Evolutionary conservation across 176 grass and related monocot genomes (phyloP), one percentile per base, ranked within the genome.

Genomic region (Bolboschoenus planiculmis): DNA sequence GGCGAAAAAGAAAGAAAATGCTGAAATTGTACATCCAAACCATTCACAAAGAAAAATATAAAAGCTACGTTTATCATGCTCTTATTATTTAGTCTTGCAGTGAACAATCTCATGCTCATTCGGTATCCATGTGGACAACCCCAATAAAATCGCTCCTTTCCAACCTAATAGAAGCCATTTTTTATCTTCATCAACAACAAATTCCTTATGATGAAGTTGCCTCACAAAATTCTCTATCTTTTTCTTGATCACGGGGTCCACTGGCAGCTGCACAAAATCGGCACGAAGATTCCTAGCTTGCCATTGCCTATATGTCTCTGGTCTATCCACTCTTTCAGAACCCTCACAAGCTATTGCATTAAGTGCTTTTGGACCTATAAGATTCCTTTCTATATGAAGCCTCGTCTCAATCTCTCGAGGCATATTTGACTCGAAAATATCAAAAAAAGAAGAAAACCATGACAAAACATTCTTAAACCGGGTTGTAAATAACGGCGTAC

Each of bases 311-410:
- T 88, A 93, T 24, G 55, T 90, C 83, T 88, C 91, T 26, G 88
- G 75, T 46, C 80, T 81, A 51, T 85, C 87, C n/a, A 61, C 71
- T 84, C 91, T 88, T 47, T 93, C 88, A 14, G 80, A 71, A 68
- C 80, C 88, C 60, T 93, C 91, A 31, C 83, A 90, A 9, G 88
- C 91, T 62, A 92, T 48, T 24, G 72, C 86, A 60, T 92, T 90
- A 40, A 90, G 67, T 4, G 31, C 57, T 0, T 29, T 0, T n/a
- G 65, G 21, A 62, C 50, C 65, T 54, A 84, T 7, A 4, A 80
- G 24, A 33, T 67, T 35, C 56, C 39, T 87, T 23, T 92, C 88
- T 31, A 92, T 42, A 81, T 51, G 29, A 21, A 81, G 46, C 55
- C 88, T 90, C 42, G 7, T 61, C 58, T 90, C 78, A 65, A 84